Percentiles rank a stretch among this genome's conserved stretches.
phyloP scores from a whole-genome alignment of 2,329 filamentous ascomycete genomes.

The Emergomyces pasteurianus region DNA sequence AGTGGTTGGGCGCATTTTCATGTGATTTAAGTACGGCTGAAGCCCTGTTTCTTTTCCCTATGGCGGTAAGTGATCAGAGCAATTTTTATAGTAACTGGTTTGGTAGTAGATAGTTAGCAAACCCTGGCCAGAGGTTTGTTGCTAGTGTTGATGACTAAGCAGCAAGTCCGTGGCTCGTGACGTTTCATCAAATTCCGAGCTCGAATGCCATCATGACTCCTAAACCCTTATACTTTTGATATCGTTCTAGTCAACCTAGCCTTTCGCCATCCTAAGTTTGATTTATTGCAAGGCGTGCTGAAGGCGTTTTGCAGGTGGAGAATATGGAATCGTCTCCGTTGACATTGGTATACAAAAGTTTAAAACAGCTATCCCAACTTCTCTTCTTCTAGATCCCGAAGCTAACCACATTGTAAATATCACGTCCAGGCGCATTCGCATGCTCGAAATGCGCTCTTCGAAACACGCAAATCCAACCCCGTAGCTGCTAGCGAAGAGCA shows the following conservation, averaged over 20 bases:
- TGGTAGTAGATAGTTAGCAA: too few species aligned
- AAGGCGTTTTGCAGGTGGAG: not conserved
- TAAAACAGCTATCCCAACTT: constrained; percentile 1
- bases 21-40: too few species aligned
- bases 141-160: too few species aligned
- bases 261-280: not conserved
- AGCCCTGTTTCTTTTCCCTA: too few species aligned
- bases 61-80: too few species aligned
- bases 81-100: too few species aligned
- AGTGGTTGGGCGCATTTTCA: too few species aligned
- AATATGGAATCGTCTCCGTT: constrained; percentile 59
- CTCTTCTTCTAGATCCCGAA: not conserved
- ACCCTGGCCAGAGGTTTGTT: too few species aligned
- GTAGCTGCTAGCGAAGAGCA: constrained; percentile 79
- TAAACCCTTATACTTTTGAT: too few species aligned
- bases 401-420: constrained; percentile 14
- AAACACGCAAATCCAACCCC: constrained; percentile 55
- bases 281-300: not conserved
- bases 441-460: constrained; percentile 68
- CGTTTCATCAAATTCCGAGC: too few species aligned
- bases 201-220: too few species aligned
- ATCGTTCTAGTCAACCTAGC: not conserved
- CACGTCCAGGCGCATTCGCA: constrained; percentile 66
- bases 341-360: constrained; percentile 49
- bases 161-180: too few species aligned